A percentile compares a stretch with the other conserved stretches of the same genome.
These are phyloP conservation scores for Yamadazyma siamensis DNA, from an alignment of 1,139 yeast species.

Conservation along the genomic window DNA sequence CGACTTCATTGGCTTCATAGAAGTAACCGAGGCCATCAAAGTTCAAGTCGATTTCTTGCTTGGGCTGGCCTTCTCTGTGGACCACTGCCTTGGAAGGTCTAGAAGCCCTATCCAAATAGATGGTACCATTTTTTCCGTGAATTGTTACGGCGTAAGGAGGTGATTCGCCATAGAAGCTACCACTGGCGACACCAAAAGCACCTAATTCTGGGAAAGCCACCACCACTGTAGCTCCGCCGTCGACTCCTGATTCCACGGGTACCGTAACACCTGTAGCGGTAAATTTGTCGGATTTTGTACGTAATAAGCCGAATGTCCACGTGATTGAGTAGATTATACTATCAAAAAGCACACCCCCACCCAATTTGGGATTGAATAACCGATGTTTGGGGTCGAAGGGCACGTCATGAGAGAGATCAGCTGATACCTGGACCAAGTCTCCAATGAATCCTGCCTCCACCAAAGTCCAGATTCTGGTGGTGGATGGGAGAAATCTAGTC, in stretches of 20 bases:
- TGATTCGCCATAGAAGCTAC: no score
- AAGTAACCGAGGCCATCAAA: constrained; percentile 31
- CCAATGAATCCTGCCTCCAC: constrained; percentile 42
- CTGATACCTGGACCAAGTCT: constrained; percentile 31
- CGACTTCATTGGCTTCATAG: constrained; percentile 49
- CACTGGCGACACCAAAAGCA: no score
- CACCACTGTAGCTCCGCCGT: constrained; percentile 19
- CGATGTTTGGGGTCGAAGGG: constrained; percentile 25
- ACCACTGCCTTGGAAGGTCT: background rate
- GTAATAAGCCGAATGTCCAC: constrained; percentile 37
- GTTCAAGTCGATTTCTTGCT: background rate
- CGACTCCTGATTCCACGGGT: constrained; percentile 18
- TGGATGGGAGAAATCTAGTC: constrained; percentile 59
- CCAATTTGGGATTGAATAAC: constrained; percentile 42
- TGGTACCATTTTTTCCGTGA: background rate
- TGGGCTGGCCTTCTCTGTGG: no score
- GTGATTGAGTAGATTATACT: constrained; percentile 57
- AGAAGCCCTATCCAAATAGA: background rate
- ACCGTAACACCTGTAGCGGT: no score
- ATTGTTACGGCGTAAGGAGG: constrained; percentile 21
- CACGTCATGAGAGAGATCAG: constrained; percentile 29
- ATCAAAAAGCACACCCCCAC: constrained; percentile 63
- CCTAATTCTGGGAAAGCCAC: no score
- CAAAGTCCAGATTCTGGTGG: constrained; percentile 28
- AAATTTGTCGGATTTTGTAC: constrained; percentile 13